Evolutionary conservation across 208 protist genomes (phyloP).

Genomic region (Crithidia mellificae): DNA sequence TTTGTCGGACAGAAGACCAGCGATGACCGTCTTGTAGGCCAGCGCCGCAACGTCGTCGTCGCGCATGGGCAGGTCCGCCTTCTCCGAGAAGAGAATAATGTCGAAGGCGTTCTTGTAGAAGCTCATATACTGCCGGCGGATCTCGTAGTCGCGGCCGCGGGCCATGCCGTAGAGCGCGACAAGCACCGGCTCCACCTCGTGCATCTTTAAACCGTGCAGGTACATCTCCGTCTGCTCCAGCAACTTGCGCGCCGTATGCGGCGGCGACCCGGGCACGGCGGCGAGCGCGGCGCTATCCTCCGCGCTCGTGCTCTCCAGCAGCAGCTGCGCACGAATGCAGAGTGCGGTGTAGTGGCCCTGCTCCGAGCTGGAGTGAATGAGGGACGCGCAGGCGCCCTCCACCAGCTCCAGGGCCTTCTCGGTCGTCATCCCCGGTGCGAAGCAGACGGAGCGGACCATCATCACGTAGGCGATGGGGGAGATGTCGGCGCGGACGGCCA

Average conservation of each 20-base stretch:
- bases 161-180: constrained; percentile 69
- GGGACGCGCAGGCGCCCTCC: constrained; percentile 54
- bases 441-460: constrained; percentile 76
- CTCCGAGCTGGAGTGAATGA: constrained; percentile 44
- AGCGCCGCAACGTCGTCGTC: constrained; percentile 59
- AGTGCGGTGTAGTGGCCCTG: constrained; percentile 67
- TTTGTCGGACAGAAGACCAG: constrained; percentile 79
- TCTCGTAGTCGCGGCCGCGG: constrained; percentile 87
- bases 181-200: constrained; percentile 86
- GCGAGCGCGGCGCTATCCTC: constrained; percentile 35
- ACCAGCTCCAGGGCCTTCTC: constrained; percentile 71
- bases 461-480: constrained; percentile 87
- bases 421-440: constrained; percentile 62
- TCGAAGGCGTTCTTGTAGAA: constrained; percentile 89
- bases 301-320: constrained; percentile 55
- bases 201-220: constrained; percentile 72
- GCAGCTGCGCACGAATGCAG: constrained; percentile 84
- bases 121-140: constrained; percentile 74
- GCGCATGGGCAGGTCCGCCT: constrained; percentile 73
- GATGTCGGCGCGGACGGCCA: constrained; percentile 71
- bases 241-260: constrained; percentile 69
- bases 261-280: constrained; percentile 43
- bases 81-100: constrained; percentile 70
- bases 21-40: constrained; percentile 74
- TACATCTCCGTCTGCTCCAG: constrained; percentile 76